phyloP scores from a whole-genome alignment of 116 monocot species.

The Phalaenopsis hybrid region DNA sequence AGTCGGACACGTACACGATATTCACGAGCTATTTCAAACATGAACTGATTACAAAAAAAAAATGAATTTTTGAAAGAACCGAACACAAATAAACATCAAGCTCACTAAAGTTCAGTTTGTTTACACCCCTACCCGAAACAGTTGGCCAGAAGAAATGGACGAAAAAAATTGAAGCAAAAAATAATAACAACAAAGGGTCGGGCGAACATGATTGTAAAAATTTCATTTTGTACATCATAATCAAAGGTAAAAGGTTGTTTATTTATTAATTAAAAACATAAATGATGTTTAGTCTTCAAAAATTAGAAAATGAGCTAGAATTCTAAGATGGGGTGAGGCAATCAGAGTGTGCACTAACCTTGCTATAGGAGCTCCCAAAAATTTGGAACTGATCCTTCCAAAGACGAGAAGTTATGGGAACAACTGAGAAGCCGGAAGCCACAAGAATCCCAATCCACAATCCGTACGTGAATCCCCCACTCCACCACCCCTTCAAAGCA shows the following conservation, averaged over 20 bases:
- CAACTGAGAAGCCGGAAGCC: conserved; percentile 87
- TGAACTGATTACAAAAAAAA: no score
- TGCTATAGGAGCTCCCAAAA: conserved; percentile 38
- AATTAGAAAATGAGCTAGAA: not conserved
- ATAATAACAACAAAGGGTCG: not conserved
- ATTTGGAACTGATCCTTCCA: conserved; percentile 94
- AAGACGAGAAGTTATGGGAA: conserved; percentile 62
- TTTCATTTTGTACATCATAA: not conserved
- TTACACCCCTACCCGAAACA: no score
- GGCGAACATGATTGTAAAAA: not conserved
- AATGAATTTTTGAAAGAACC: no score
- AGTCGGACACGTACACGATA: no score
- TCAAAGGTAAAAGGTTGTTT: not conserved
- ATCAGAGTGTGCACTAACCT: conserved; percentile 40
- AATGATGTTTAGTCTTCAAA: not conserved
- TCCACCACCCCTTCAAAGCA: conserved; percentile 85
- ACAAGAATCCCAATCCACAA: conserved; percentile 90
- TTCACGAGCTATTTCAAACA: no score
- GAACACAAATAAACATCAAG: no score
- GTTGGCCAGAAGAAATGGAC: no score
- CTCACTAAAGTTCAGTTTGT: no score
- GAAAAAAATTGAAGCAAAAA: no score
- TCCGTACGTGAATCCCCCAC: conserved; percentile 91
- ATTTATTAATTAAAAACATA: not conserved
- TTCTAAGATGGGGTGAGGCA: not conserved